These are phyloP conservation scores for Cytidiella melzeri DNA, from an alignment of 768 basidiomycete genomes.

Conservation along the genomic window DNA sequence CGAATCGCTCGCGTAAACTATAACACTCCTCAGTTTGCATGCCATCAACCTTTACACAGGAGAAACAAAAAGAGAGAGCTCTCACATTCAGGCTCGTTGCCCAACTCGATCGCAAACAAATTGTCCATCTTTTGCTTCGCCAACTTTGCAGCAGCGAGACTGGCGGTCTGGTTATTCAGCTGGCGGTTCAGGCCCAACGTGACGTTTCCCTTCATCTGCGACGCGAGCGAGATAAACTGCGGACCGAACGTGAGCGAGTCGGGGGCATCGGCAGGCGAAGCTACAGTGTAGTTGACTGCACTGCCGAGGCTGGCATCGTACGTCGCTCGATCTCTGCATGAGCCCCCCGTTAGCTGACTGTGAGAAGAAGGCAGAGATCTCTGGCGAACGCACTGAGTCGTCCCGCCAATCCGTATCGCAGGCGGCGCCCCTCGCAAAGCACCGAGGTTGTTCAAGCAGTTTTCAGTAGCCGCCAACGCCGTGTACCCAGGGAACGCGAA, in stretches of 20 bases:
- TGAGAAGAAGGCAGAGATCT: no score
- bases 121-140: constrained; percentile 29
- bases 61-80: no score
- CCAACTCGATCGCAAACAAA: constrained; percentile 31
- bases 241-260: constrained; percentile 27
- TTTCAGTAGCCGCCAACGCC: constrained; percentile 24
- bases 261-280: constrained; percentile 30
- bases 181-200: constrained; percentile 34
- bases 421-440: constrained; percentile 26
- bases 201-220: constrained; percentile 27
- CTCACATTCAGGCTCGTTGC: constrained; percentile 35
- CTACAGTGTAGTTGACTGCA: constrained; percentile 33
- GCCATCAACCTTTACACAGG: no score
- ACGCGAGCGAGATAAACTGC: constrained; percentile 25
- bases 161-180: constrained; percentile 30
- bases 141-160: constrained; percentile 26
- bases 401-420: constrained; percentile 33
- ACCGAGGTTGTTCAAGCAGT: constrained; percentile 29
- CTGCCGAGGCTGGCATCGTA: constrained; percentile 25
- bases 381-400: constrained; percentile 30
- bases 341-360: background rate
- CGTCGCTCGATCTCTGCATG: constrained; percentile 34
- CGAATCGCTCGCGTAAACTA: constrained; percentile 28
- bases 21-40: no score
- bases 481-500: constrained; percentile 35